Base-by-base conservation (phyloP, 1,139 yeast genomes). In the Kodamaea ohmeri region DNA sequence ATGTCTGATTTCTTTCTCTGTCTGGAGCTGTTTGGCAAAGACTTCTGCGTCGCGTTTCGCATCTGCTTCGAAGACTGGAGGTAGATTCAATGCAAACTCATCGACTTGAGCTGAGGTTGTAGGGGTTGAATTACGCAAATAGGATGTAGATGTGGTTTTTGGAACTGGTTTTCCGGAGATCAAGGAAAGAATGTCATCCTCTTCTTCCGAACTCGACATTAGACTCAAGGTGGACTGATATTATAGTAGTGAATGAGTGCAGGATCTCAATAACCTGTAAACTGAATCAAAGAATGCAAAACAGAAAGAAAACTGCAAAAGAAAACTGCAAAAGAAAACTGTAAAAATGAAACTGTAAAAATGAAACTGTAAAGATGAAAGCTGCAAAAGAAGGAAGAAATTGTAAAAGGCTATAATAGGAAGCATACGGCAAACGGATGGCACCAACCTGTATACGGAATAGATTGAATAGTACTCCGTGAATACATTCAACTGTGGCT, bases 1-100 rank as follows among this genome's bases (percentile, higher is more conserved):
- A 17, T 47, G 42, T 2, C 14, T 38, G 15, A 60, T 43, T 15
- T 47, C 51, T 7, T 40, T 36, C 8, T 52, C 47, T 6, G 62
- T 50, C 33, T 53, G 39, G 4, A 37, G 32, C 34, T 52, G 51
- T 16, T 46, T 45, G 20, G 42, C 41, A 18, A 50, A 46, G 11
- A 62, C 41, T 37, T 48, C 44, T 20, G 51, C 55, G 40, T 63
- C 60, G 30, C 46, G 48, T 19, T 47, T 49, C 13, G 62, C 69
- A 32, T 58, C 60, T 48, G 24, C 53, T 28, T 2, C 67, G 67
- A 16, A 65, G 37, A 11, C 39, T 39, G 15, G 19, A 8, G 38
- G 41, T 5, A 38, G 24, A n/a, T 35, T 22, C n/a, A 38, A n/a
- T n/a, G 33, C 20, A 19, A 38, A 36, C 31, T 39, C 45, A 15